Evolutionary conservation across 2,329 filamentous ascomycete species (phyloP), one percentile per base, ranked within the genome.

Genomic region (Monosporascus sp.): DNA sequence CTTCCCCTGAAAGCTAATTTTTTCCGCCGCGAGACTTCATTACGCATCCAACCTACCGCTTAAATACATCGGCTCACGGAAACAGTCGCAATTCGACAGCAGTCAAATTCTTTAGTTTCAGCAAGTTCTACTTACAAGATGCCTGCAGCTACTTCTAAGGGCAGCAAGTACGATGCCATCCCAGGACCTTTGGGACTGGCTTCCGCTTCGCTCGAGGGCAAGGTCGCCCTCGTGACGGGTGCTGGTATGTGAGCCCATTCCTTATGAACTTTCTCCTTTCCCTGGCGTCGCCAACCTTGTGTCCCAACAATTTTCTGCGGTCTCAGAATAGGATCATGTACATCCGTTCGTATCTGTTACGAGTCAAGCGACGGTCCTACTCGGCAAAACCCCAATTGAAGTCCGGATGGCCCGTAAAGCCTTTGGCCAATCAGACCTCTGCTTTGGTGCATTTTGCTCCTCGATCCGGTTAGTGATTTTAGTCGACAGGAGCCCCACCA

Each of bases 171-270:
- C 61, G 69, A 73, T 59, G 57, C 60, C 49, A 68, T 73, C 48
- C 70, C 71, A 7, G 71, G 71, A 6, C 70, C 71, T 51, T 63
- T 73, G 47, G 71, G 71, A 35, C 52, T 73, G 48, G 68, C 64
- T 26, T 72, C 71, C 38, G 71, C 71, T 37, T 71, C 69, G 31
- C 68, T 71, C 11, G 67, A 68, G 53, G 69, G 69, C 57, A 71
- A 71, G 60, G 69, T 71, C 48, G 69, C 69, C 52, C 64, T 71
- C 18, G 69, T 71, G 3, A 71, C 69, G 18, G 69, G 69, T 57
- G 70, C 71, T 55, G 71, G 71, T 73, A 65, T 46, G 71, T 69
- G 22, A 26, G 11, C 46, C 50, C 49, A 60, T 20, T 28, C 14
- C 9, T 50, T 17, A 31, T 48, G 14, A 48, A 43, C 24, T 8